Evolutionary conservation across 108 stramenopile genomes (phyloP), one percentile per base, ranked within the genome.

Genomic region (Chaetoceros tenuissimus): DNA sequence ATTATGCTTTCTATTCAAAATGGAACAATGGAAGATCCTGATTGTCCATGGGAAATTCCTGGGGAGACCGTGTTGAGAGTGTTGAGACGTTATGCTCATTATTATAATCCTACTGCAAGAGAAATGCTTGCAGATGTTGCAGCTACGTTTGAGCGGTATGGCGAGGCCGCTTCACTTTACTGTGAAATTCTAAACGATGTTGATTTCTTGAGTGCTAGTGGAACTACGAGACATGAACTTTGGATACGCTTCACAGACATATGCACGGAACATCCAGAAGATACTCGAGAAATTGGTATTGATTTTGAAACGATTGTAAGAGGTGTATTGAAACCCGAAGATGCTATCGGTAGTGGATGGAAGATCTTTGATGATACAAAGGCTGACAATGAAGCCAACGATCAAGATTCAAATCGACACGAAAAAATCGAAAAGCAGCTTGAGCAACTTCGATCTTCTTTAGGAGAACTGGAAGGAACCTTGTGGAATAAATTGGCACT

Each of bases 401-500:
- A 64, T 28, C 48, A 51, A 8, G 27, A 31, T 60, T 21, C n/a
- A 47, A 44, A 28, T 63, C 45, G 19, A 59, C 31, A 10, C 51
- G 59, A 30, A 72, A 63, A 51, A 71, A 54, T 16, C 50, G 50
- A 27, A 34, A 53, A 54, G 19, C 19, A 54, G 7, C 54, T 62
- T 45, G 46, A 57, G 52, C 28, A 16, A 43, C 20, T 28, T 75
- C 45, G 63, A 68, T 55, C 58, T 50, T 48, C 74, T 51, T 92
- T 92, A 44, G 68, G 79, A 22, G 94, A 96, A 71, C 86, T 97
- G 79, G 89, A 94, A 47, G 98, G 96, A 0, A 78, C 83, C 3
- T 68, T 99, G 17, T 99, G 96, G 96, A 92, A 89, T 53, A 72
- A 89, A 62, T 76, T 98, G 49, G 97, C 98, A 0, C 92, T 93